These are phyloP conservation scores for Pleurotus platypus DNA, from an alignment of 768 basidiomycete genomes.

Conservation along the genomic window DNA sequence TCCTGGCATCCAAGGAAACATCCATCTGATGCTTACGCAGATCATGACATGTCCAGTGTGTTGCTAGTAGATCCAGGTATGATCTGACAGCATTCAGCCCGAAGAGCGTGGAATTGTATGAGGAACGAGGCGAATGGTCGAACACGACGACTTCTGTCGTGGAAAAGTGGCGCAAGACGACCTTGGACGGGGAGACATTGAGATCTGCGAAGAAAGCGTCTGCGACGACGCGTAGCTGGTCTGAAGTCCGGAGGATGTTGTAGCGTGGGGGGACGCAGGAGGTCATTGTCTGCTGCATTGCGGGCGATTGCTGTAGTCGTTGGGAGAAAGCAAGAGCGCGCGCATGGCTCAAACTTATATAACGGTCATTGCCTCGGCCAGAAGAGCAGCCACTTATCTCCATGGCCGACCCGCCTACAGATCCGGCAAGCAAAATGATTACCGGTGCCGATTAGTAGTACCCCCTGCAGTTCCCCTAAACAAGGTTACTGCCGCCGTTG, in stretches of 20 bases:
- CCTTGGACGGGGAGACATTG: neutral
- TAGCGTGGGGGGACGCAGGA: neutral
- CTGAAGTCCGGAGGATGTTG: conserved; percentile 1
- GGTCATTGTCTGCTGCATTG: neutral
- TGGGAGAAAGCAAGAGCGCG: neutral
- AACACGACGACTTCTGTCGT: conserved; percentile 4
- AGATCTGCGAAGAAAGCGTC: conserved; percentile 4
- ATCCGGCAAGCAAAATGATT: too few species aligned
- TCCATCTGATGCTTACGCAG: conserved; percentile 19
- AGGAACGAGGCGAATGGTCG: conserved; percentile 7
- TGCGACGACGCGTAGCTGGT: conserved; percentile 3
- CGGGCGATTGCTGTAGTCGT: neutral
- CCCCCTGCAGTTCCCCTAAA: too few species aligned
- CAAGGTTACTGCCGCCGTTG: too few species aligned
- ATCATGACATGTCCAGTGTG: conserved; percentile 38
- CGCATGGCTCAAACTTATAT: too few species aligned
- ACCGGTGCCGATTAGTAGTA: too few species aligned
- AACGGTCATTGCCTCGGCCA: too few species aligned
- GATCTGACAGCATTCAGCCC: conserved; percentile 46
- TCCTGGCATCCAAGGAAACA: conserved; percentile 20
- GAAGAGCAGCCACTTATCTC: too few species aligned
- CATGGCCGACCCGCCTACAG: too few species aligned
- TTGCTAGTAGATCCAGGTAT: conserved; percentile 45
- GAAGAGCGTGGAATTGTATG: conserved; percentile 26
- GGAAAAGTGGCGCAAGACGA: conserved; percentile 8